Base-by-base conservation (phyloP, 2,329 filamentous ascomycete genomes). In the Colletotrichum caudatum region DNA sequence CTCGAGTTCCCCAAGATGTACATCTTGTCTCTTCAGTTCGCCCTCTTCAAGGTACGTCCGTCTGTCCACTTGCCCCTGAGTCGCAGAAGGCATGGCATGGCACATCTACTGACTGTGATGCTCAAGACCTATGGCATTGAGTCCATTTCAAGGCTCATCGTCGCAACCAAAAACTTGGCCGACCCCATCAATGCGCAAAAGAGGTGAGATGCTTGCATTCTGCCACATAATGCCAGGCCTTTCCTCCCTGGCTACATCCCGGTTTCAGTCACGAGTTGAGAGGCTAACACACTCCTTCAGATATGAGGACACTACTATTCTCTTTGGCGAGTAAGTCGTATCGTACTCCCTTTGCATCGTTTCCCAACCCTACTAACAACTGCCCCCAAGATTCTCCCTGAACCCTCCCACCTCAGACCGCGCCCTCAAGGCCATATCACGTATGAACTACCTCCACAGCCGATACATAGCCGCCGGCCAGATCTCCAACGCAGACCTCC, bases 401-500 rank as follows among this genome's bases (percentile, higher is more conserved):
- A 79, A 82, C 77, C 76, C 81, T 44, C 82, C 81, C 1, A 77
- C 77, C 26, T 81, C 81, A 0, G 75, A 76, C 44, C 79, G 81
- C 33, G 74, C 77, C 35, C 78, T 83, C 64, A 78, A 80, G 48
- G 79, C 80, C 35, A 73, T 84, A 23, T 79, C 80, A 20, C 78
- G 82, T 33, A 83, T 83, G 76, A 83, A 83, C 71, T 83, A 78
- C 37, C 74, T 84, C 0, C 82, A 84, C 63, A 74, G 75, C 18
- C 78, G 80, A 3, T 84, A 80, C 68, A 76, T 80, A 70, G 79
- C 81, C 61, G 69, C 76, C 16, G 79, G 79, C 35, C 81, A 79
- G 62, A 83, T 83, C 57, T 71, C 73, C 48, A 81, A 83, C 58
- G 76, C 78, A 41, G 82, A 84, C 46, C 56, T 84, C 12, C 77